Base-by-base conservation (phyloP, 2,329 filamentous ascomycete species). In the Colletotrichum somersetense region DNA sequence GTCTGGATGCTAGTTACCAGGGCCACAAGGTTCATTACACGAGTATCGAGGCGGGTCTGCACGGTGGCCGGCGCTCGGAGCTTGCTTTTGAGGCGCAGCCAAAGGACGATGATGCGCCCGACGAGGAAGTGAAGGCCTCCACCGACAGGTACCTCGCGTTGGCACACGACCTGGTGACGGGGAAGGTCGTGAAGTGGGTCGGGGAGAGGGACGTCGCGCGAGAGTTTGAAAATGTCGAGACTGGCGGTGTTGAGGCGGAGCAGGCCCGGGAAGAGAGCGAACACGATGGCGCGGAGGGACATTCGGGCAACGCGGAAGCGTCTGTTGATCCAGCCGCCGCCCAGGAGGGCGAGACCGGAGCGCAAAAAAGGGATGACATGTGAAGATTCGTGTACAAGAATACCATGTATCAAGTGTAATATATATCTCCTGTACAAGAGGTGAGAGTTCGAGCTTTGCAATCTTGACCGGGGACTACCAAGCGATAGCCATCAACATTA, bases 31-130 rank as follows among this genome's bases (percentile, higher is more conserved):
- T 90, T 11, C 82, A 81, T 10, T 89, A 89, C 81, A 86, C 83
- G 26, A 85, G 82, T 75, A 82, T 89, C 73, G 85, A 89, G 72
- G 86, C 83, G 6, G 87, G 87, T 0, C 82, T 83, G 62, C 84
- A 86, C 70, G 85, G 85, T 62, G 87, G 87, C 7, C 84, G 84
- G 16, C 82, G 86, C n/a, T 83, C 85, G 26, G 85, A 88, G 75
- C 77, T 90, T 33, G 83, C 81, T 1, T 81, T 90, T 10, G 80
- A 85, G 30, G 67, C 71, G 1, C 20, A 8, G 2, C 16, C 50
- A 20, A 40, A 44, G 7, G 42, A 67, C 1, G 42, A 18, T 2
- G 57, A 20, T 6, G 8, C 56, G 38, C 38, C 48, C 5, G 23
- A 57, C 11, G 23, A 40, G 6, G 38, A 50, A 10, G 38, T 40